Base-by-base conservation (phyloP, 768 basidiomycete species). In the Infundibulicybe gibba region DNA sequence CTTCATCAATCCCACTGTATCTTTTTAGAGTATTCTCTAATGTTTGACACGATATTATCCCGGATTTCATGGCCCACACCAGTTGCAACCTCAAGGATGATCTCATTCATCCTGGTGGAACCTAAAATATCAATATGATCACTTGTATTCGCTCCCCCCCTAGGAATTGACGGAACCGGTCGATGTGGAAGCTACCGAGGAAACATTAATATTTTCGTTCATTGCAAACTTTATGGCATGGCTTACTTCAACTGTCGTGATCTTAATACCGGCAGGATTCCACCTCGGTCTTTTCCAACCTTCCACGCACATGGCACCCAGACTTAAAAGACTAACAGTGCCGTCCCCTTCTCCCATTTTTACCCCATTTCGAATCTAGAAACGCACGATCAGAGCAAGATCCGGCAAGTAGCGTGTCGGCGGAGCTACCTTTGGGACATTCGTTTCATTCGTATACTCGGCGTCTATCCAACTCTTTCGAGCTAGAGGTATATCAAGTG, bases 271-370 rank as follows among this genome's bases (percentile, higher is more conserved):
- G 11, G 81, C 87, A 1, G 95, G 95, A 64, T 97, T 98, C 91
- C 92, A 97, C 45, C 84, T 73, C 51, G 76, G 76, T 47, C 83
- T 74, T 63, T 88, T 89, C 95, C 94, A 97, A 6, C 94, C 95
- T 59, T 93, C 91, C 10, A 88, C 85, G 57, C 95, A 97, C 93
- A 98, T 97, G n/a, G 89, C 83, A 13, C 94, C 95, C 44, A 94
- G 72, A 54, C 88, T 90, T 31, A 94, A 58, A 35, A 93, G 66
- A 55, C 83, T 82, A 17, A 94, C 93, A 2, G 97, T 97, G 11
- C 97, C 95, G 61, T 98, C 97, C 6, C 94, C 95, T 69, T 97
- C 93, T 34, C 92, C 91, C 65, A 94, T 83, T 54, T 87, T 90
- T 44, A 97, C 90, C 10, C 94, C 94, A 51, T 89, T 91, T 44